These are phyloP conservation scores for Xerocomellus dryophilus DNA, from an alignment of 768 basidiomycete genomes.

Conservation along the genomic window DNA sequence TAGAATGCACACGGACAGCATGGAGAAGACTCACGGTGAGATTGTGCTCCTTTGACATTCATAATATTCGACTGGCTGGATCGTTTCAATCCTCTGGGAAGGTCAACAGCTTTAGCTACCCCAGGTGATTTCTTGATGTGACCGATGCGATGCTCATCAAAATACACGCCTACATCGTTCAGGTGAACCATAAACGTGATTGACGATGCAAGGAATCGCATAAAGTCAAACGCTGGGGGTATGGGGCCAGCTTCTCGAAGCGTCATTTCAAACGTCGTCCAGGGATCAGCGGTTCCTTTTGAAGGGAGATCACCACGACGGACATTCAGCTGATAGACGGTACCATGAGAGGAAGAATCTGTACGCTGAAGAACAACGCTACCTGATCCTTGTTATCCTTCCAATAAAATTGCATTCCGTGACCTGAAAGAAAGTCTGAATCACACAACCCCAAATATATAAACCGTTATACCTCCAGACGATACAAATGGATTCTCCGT, in stretches of 20 bases:
- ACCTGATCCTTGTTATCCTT: constrained; percentile 90
- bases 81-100: constrained; percentile 56
- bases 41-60: constrained; percentile 61
- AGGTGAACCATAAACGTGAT: constrained; percentile 91
- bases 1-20: neutral
- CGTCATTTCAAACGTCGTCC: constrained; percentile 90
- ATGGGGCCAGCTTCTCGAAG: constrained; percentile 79
- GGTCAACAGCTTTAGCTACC: constrained; percentile 43
- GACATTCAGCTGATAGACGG: constrained; percentile 61
- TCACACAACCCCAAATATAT: no score
- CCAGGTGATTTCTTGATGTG: constrained; percentile 63
- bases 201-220: constrained; percentile 84
- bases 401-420: constrained; percentile 97
- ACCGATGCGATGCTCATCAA: constrained; percentile 74
- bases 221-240: constrained; percentile 81
- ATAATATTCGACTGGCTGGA: constrained; percentile 62
- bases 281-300: constrained; percentile 37
- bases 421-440: constrained; percentile 39
- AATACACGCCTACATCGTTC: constrained; percentile 71
- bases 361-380: neutral
- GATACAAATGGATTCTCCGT: constrained; percentile 82
- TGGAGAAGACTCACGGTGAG: constrained; percentile 49
- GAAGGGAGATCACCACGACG: constrained; percentile 66
- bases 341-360: neutral
- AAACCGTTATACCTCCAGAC: constrained; percentile 56